A percentile compares a stretch with the other conserved stretches of the same genome.
Conservation (phyloP, 1,284 basidiomycete genomes). For the Exsudoporus floridanus region DNA sequence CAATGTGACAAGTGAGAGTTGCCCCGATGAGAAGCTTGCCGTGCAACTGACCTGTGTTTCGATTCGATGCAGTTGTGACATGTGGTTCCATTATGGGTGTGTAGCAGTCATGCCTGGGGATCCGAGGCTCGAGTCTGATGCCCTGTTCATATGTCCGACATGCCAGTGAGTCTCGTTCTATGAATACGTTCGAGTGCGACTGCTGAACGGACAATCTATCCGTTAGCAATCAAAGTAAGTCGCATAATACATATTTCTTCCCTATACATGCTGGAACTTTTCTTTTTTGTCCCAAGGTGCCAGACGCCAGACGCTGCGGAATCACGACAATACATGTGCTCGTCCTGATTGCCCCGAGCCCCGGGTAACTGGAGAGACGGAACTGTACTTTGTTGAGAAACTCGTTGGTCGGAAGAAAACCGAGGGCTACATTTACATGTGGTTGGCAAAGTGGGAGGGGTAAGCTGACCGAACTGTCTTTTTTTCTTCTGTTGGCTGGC, state of each 20-base stretch:
- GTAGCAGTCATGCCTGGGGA: constrained; percentile 31
- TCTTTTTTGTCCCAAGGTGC: constrained; percentile 7
- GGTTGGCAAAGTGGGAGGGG: constrained; percentile 42
- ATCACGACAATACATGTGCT: constrained; percentile 15
- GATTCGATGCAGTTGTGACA: constrained; percentile 30
- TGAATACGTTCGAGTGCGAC: not conserved
- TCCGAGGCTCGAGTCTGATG: constrained; percentile 22
- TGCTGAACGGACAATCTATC: constrained; percentile 2
- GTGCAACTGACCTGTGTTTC: not conserved
- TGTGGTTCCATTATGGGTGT: constrained; percentile 40
- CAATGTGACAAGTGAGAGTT: constrained; percentile 34
- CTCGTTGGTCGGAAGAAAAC: constrained; percentile 34
- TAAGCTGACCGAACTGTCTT: constrained; percentile 5
- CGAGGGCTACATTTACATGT: constrained; percentile 20
- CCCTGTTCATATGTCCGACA: constrained; percentile 31
- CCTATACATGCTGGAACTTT: not conserved
- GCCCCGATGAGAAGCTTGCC: too few species aligned
- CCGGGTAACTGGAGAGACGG: constrained; percentile 7
- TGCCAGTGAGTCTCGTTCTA: constrained; percentile 27
- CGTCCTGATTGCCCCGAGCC: constrained; percentile 29
- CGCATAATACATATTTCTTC: not conserved
- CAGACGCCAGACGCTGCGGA: constrained; percentile 6
- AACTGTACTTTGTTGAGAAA: constrained; percentile 32
- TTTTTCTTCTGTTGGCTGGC: not conserved
- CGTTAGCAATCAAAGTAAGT: constrained; percentile 21